Evolutionary conservation across 192 early-diverging fungal genomes (phyloP), one percentile per base, ranked within the genome.

Genomic region (Pilobolus umbonatus): DNA sequence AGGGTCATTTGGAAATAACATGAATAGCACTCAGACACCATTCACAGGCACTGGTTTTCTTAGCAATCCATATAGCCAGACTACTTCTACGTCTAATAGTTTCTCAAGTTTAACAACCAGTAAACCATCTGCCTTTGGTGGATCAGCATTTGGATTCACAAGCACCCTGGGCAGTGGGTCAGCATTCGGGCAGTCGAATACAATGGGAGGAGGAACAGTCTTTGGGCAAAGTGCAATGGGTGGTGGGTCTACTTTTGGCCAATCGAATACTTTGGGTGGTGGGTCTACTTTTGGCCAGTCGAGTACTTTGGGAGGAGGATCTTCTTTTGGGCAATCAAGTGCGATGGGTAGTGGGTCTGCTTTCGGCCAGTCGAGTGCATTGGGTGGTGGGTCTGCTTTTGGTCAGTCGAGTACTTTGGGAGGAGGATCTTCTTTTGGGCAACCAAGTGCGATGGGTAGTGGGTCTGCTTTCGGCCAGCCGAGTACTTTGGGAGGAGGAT

Each of bases 91-190:
- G 15, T 58, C 51, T 34, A 52, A 52, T 40, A 50, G 30, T 35
- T 10, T 31, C 14, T 29, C 55, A 31, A 44, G 15, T 22, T 43
- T 57, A 4, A 49, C 63, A 3, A 70, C 73, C 64, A 69, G 74
- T 14, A 65, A 75, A 15, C 29, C 26, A 7, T 60, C 68, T 1
- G 52, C 64, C 0, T 57, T 73, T 52, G 65, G 69, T 19, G 52
- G 55, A 11, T 52, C 59, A 28, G 56, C 65, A 3, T 60, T 67
- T 61, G 68, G 65, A 14, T 47, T 44, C 3, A n/a, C 30, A 32
- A 17, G 15, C 10, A 5, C 62, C 4, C 28, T 52, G 24, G 50
- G 50, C 7, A 22, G 21, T 9, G 29, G n/a, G 4, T n/a, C 39
- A 28, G 60, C 50, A 14, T 60, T 57, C 49, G 57, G 61, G 17